Base-by-base conservation (phyloP, 768 basidiomycete genomes). In the Strobilomyces confusus region DNA sequence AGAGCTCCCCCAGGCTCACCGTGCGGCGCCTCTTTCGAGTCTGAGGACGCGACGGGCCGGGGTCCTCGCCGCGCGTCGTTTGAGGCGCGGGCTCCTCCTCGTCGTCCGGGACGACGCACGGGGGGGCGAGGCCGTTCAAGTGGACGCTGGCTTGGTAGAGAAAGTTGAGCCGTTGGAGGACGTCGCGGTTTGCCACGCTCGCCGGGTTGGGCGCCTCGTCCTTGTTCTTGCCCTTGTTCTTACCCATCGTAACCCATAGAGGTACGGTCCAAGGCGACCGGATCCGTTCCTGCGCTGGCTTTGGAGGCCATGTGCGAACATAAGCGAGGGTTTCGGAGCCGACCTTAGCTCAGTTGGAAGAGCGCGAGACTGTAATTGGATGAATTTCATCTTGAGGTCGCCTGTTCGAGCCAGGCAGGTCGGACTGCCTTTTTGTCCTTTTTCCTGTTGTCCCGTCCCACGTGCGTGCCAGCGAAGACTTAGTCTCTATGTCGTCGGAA, bases 161-260 rank as follows among this genome's bases (percentile, higher is more conserved):
- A 67, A 89, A 93, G 70, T 88, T 92, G 56, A 93, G 78, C 26
- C 91, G 79, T 68, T 93, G 91, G 20, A 91, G 77, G 44, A 88
- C 81, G 63, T 93, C 92, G 26, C 82, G 75, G 66, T 91, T 89
- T 12, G 76, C 61, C 30, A 87, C 76, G 55, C 69, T 79, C 66
- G 74, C 78, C 2, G 82, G 74, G 53, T 79, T 87, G 6, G 84
- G 84, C 9, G 62, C 70, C 17, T 80, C 78, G 51, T 80, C 79
- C 63, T 80, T 83, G 55, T 72, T 70, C 58, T 85, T 86, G 54
- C 71, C 69, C 56, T 85, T 87, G 58, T 58, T 57, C 72, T 89
- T 91, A 19, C 72, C 87, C 89, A 91, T 90, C 43, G n/a, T 23
- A n/a, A n/a, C n/a, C n/a, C n/a, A n/a, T n/a, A n/a, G n/a, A n/a